A percentile compares a stretch with the other conserved stretches of the same genome.
phyloP scores from a whole-genome alignment of 78 protist species.

The Abeoforma whisleri region DNA sequence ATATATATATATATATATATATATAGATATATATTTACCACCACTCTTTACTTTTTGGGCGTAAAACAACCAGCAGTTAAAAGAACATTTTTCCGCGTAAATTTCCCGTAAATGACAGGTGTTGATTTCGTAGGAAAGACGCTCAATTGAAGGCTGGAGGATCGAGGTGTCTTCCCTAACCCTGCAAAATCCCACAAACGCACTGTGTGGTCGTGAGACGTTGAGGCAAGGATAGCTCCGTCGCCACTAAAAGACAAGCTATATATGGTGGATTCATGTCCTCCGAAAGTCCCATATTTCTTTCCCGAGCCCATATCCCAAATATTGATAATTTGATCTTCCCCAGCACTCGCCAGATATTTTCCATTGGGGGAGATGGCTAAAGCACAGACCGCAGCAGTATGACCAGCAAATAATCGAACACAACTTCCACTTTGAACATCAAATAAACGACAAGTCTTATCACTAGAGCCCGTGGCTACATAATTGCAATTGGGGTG shows the following conservation, averaged over 20 bases:
- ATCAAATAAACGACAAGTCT: constrained; percentile 49
- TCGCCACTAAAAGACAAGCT: constrained; percentile 33
- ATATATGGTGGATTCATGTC: constrained; percentile 56
- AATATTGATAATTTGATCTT: constrained; percentile 15
- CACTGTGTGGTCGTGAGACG: constrained; percentile 67
- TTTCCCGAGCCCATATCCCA: constrained; percentile 65
- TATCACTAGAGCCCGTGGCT: constrained; percentile 75
- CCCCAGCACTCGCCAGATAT: constrained; percentile 60
- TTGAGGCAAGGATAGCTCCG: constrained; percentile 58
- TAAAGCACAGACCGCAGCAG: constrained; percentile 51
- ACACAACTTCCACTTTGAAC: constrained; percentile 64
- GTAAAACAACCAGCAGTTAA: constrained; percentile 68
- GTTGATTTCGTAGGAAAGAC: constrained; percentile 68
- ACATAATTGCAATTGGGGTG: constrained; percentile 82
- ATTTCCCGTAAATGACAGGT: constrained; percentile 58
- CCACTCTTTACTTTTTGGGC: no score
- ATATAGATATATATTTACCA: no score
- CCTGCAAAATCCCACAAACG: constrained; percentile 70
- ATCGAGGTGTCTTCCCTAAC: constrained; percentile 25
- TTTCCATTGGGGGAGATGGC: constrained; percentile 67
- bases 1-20: no score
- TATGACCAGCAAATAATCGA: constrained; percentile 66
- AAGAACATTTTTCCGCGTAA: constrained; percentile 62
- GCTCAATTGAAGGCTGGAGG: constrained; percentile 31
- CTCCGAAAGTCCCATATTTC: constrained; percentile 48